Base-by-base conservation (phyloP, 1,284 basidiomycete genomes). In the Exobasidium cylindrosporum region DNA sequence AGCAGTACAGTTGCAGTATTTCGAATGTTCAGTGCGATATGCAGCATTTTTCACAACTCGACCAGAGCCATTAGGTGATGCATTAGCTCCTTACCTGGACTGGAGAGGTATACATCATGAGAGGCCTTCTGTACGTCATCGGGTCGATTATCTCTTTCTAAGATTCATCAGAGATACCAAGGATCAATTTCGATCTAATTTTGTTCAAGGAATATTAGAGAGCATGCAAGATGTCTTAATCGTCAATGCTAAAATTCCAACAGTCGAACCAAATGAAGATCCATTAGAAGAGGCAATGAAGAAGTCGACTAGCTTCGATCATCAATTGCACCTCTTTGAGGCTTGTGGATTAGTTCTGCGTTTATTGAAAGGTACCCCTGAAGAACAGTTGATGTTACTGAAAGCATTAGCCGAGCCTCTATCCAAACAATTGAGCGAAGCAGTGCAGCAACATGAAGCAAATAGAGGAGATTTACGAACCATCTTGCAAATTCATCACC, bases 261-360 rank as follows among this genome's bases (percentile, higher is more conserved):
- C 83, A 84, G 66, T 85, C 85, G 29, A 86, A 86, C 73, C 82
- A 0, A 83, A 84, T 24, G 84, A 90, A 53, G 83, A 84, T 56
- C 68, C 83, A 17, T 75, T 97, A 26, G 82, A 86, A 23, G 95
- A 96, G 79, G 91, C 91, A 0, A 86, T 91, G 30, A 87, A 86
- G 43, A 85, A 86, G 64, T 84, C 89, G 1, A 84, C 85, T 67
- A 81, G 86, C 59, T 96, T 97, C 79, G 90, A 95, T 74, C 87
- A 92, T 32, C 96, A 99, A 81, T 84, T 97, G 10, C 94, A 98
- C 78, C 85, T 99, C 7, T 98, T 93, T 79, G 97, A 99, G 82
- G 89, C 92, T 0, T 85, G 88, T 46, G 97, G 96, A 14, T 88
- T 86, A 23, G 85, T 98, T 44, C 86, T 92, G 59, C 90, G 91